phyloP scores from a whole-genome alignment of 306 rosid genomes.

The Gastrolobium villosum region DNA sequence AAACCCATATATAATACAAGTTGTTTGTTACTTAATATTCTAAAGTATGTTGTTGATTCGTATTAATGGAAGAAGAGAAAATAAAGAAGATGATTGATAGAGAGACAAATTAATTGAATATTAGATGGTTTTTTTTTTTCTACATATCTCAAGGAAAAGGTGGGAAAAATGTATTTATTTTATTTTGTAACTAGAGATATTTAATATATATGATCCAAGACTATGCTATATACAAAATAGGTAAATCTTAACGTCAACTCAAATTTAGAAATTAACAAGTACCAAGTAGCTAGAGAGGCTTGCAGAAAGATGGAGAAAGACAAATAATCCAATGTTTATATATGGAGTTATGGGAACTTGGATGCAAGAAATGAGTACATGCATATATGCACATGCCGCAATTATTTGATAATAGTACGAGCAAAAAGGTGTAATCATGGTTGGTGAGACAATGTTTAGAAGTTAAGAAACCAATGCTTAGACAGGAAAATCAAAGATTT shows the following conservation, averaged over 20 bases:
- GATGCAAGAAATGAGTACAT: constrained; percentile 3
- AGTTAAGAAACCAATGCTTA: constrained; percentile 55
- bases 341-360: neutral
- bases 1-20: too few relatives aligned
- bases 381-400: constrained; percentile 10
- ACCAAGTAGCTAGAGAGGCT: neutral
- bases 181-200: constrained; percentile 43
- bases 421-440: constrained; percentile 52
- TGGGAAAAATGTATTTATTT: constrained; percentile 48
- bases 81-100: constrained; percentile 3
- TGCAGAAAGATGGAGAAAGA: constrained; percentile 9
- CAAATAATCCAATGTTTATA: neutral
- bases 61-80: constrained; percentile 23
- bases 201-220: constrained; percentile 26
- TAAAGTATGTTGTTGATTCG: constrained; percentile 21
- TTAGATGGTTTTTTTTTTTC: constrained; percentile 41
- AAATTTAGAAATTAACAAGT: constrained; percentile 1
- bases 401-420: constrained; percentile 38
- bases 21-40: neutral
- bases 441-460: constrained; percentile 56
- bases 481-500: constrained; percentile 30
- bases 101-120: constrained; percentile 28
- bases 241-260: neutral
- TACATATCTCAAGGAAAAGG: constrained; percentile 37
- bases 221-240: neutral